These are phyloP conservation scores for Exophiala spinifera DNA, from an alignment of 2,329 filamentous ascomycete genomes.

Conservation along the genomic window DNA sequence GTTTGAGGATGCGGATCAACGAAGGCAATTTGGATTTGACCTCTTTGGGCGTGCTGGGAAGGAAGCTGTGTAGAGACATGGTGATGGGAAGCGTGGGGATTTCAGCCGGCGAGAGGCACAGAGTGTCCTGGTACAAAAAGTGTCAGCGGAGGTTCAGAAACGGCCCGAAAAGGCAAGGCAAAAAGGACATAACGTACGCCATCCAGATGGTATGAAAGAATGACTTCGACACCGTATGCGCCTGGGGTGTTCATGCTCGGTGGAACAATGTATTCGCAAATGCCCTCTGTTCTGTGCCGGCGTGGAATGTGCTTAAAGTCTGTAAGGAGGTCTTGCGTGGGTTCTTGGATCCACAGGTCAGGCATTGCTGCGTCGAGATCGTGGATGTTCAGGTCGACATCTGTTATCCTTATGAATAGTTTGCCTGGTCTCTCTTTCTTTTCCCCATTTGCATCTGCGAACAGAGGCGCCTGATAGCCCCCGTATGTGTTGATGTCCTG, in stretches of 20 bases:
- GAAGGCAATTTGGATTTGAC: conserved; percentile 15
- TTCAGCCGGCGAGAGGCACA: conserved; percentile 22
- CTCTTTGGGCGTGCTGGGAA: conserved; percentile 37
- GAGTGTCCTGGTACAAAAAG: conserved; percentile 8
- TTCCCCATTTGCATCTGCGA: conserved; percentile 40
- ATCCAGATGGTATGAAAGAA: conserved; percentile 27
- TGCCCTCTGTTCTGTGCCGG: conserved; percentile 18
- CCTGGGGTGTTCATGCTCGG: conserved; percentile 19
- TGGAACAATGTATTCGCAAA: conserved; percentile 29
- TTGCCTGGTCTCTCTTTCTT: conserved; percentile 29
- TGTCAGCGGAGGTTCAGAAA: background rate
- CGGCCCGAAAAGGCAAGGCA: no score
- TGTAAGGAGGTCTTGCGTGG: conserved; percentile 23
- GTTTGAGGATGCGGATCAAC: conserved; percentile 36
- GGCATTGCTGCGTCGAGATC: conserved; percentile 25
- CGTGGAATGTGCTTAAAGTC: conserved; percentile 24
- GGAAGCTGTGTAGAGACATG: conserved; percentile 41
- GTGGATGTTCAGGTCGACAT: conserved; percentile 24
- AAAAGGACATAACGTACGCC: conserved; percentile 12
- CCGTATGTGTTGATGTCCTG: conserved; percentile 60
- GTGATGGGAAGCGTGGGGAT: conserved; percentile 35
- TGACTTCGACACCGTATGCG: conserved; percentile 24
- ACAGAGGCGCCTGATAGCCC: conserved; percentile 51
- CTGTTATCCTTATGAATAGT: conserved; percentile 34
- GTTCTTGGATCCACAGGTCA: conserved; percentile 29